Base-by-base conservation (phyloP, 192 early-diverging fungal genomes). In the Coemansia sp. region DNA sequence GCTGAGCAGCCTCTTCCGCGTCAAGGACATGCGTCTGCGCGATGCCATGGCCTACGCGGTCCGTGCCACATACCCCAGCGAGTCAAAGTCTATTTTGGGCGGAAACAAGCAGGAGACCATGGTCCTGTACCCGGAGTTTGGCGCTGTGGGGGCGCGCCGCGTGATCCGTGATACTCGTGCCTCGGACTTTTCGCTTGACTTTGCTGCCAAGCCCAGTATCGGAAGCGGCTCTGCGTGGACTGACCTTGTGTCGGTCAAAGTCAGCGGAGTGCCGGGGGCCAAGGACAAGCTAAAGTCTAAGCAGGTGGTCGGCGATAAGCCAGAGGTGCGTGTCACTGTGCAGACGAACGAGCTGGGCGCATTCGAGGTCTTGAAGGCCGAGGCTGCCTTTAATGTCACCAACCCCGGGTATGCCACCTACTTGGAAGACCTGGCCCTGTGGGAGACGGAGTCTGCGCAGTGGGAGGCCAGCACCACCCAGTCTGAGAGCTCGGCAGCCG, bases 301-400 rank as follows among this genome's bases (percentile, higher is more conserved):
- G 41, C 82, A 86, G 27, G 69, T 82, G 20, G 64, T 69, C 1
- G 79, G 80, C 44, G 84, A 83, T 27, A 83, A 74, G 12, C 92
- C 92, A 41, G 97, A 96, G 76, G 94, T 99, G 39, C 90, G 91
- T 38, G 89, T 92, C 5, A 76, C 87, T 6, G 83, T 98, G 61
- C 89, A 92, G 72, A 84, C 96, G 38, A 90, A 87, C 35, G 91
- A 95, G 40, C 87, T 91, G 40, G 92, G 93, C 49, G 45, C 90
- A 8, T 78, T 96, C 37, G 82, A 83, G 37, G 61, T 78, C 59
- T 76, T 89, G 65, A 86, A 88, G 74, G 79, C 89, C 34, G 84
- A 88, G 68, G 77, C 76, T 6, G 64, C 70, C 13, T 85, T 80
- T 22, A 83, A 85, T 47, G 77, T 83, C 52, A 80, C 74, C 53